Conservation (phyloP, 2,329 filamentous ascomycete species). For the Epichloe glyceriae region DNA sequence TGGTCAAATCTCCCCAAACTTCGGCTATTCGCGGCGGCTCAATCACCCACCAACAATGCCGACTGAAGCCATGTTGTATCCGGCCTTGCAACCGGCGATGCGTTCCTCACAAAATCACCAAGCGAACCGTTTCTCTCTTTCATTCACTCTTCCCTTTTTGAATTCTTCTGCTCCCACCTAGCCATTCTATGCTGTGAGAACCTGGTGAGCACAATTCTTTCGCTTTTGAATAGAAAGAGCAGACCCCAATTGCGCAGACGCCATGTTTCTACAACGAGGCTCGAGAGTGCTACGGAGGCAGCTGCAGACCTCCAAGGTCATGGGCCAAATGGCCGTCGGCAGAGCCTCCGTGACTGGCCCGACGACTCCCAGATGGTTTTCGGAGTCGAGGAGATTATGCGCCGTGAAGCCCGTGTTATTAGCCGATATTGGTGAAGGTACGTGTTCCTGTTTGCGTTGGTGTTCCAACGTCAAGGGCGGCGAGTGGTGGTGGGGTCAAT, state of each 20-base stretch:
- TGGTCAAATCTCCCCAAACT: constrained; percentile 1
- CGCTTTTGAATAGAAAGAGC: not conserved
- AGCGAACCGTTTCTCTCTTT: not conserved
- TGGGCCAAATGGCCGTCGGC: constrained; percentile 22
- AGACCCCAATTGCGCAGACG: constrained; percentile 4
- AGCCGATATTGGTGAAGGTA: constrained; percentile 78
- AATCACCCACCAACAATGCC: constrained; percentile 21
- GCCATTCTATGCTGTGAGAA: too few relatives aligned
- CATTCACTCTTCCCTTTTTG: not conserved
- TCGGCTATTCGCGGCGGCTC: constrained; percentile 25
- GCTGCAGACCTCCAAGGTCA: constrained; percentile 32
- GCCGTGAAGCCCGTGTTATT: constrained; percentile 68
- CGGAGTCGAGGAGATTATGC: constrained; percentile 33
- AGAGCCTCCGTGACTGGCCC: constrained; percentile 17
- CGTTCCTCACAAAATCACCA: not conserved
- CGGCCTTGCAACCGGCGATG: not conserved
- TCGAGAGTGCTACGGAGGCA: constrained; percentile 37
- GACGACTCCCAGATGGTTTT: constrained; percentile 31
- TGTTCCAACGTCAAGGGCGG: not conserved
- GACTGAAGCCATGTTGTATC: constrained; percentile 17
- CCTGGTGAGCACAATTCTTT: too few relatives aligned
- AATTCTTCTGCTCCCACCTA: too few relatives aligned
- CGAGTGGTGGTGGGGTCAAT: not conserved
- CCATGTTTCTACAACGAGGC: constrained; percentile 43
- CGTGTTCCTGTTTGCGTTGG: constrained; percentile 6